Conservation (phyloP, 2,329 filamentous ascomycete genomes). For the Diplodia mutila region DNA sequence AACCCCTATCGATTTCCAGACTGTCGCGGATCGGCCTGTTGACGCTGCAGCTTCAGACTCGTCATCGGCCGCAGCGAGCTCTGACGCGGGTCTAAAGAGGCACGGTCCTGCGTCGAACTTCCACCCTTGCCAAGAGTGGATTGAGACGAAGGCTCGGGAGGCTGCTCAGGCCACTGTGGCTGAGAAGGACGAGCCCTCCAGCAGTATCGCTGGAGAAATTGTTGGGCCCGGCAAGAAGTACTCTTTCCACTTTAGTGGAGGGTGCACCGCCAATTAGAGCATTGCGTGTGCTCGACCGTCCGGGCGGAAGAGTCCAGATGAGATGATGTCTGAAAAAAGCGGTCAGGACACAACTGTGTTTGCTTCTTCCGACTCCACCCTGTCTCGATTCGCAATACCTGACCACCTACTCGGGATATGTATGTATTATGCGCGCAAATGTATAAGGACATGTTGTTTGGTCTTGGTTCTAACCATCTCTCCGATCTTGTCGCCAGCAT, state of each 20-base stretch:
- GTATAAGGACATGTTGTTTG: background rate
- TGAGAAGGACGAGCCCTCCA: background rate
- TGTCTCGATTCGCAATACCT: no score
- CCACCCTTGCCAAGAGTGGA: slow-evolving; percentile 1
- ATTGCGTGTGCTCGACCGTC: background rate
- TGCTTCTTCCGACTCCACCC: background rate
- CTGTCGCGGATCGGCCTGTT: background rate
- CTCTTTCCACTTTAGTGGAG: slow-evolving; percentile 3
- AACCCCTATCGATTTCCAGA: background rate
- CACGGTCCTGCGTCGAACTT: slow-evolving; percentile 3
- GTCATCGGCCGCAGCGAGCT: background rate
- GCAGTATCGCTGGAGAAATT: background rate
- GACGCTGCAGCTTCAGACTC: background rate
- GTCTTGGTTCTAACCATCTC: background rate
- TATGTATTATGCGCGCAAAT: background rate
- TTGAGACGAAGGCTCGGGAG: background rate
- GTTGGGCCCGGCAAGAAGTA: background rate
- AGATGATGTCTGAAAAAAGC: background rate
- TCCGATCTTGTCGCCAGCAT: background rate
- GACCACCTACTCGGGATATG: no score
- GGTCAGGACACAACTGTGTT: background rate
- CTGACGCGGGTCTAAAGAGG: background rate
- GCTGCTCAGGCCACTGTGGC: background rate
- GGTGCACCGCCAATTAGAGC: slow-evolving; percentile 6
- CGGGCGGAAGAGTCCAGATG: no score